Evolutionary conservation across 306 rosid genomes (phyloP), one percentile per base, ranked within the genome.

Genomic region (Vachellia pachyceras): DNA sequence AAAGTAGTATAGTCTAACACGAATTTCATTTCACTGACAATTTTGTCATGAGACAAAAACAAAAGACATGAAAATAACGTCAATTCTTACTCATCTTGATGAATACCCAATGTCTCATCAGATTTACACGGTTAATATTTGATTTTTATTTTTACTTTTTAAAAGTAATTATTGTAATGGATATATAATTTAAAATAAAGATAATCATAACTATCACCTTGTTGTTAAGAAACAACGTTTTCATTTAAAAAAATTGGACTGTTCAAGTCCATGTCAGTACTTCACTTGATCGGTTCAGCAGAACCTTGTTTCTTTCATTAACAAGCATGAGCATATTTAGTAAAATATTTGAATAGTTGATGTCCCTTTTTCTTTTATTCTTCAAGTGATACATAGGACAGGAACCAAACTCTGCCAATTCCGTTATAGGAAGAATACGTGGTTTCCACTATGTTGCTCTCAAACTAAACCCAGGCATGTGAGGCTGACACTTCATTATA

Each of bases 341-440:
- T 35, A 33, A 35, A 41, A 39, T 13, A 40, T 4, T 41, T 20
- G 15, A 41, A 39, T 40, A 68, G 41, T 35, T 8, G 2, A 20
- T 20, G 12, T 33, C 41, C 37, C 5, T 25, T 63, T 33, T 63
- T 63, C 10, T 17, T 10, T 67, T 39, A n/a, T 23, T 20, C 4
- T 20, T n/a, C 33, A 29, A 29, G 1, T 52, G 29, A 33, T 37
- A 54, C 69, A 40, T 3, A 10, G 69, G 57, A 69, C 76, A 45
- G 50, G 49, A 33, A 69, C 77, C 41, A 7, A 81, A 54, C 71
- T 69, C 64, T 44, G 69, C 12, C 72, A 68, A 69, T 37, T 69
- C 85, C 47, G 22, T 41, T 74, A 80, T 57, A 71, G 82, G 77
- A 76, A 71, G 33, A 64, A 44, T 64, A 72, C 79, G 84, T 87